Base-by-base conservation (phyloP, 1,284 basidiomycete genomes). In the Apiotrichum siamense region DNA sequence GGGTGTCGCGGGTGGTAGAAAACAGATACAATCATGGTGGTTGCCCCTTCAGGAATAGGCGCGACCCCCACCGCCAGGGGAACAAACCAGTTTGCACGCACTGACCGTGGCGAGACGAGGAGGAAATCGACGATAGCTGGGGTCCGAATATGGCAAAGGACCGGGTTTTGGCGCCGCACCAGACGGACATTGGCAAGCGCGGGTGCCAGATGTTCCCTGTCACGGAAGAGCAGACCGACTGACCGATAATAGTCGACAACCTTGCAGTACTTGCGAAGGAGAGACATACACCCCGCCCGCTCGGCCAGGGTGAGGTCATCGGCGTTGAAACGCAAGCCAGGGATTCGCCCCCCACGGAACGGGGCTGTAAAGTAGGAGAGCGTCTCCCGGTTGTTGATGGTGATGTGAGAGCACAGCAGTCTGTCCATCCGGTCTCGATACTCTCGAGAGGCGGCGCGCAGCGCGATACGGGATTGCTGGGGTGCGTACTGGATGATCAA, bases 161-260 rank as follows among this genome's bases (percentile, higher is more conserved):
- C 41, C 41, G 41, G 41, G 23, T 43, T 27, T 26, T 43, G 41
- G 7, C 41, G 27, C 4, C 41, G 27, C 10, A 43, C 41, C 3
- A 43, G 41, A n/a, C 20, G 18, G 6, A 43, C 41, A 29, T 43
- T 43, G 27, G 41, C 41, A 7, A 43, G 41, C n/a, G 41, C 41
- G 15, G 41, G 41, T n/a, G 27, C 41, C 15, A 43, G 29, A 7
- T 31, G 11, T 11, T 43, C 41, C 24, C 41, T n/a, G 41, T 43
- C 41, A 18, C 25, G 26, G 24, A 21, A 43, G 9, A 43, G 18
- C 41, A 43, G 17, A 1, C 41, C 41, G 11, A 43, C 27, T 3
- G 41, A 43, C 27, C 41, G 41, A 13, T 43, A 43, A 20, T 43
- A 43, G 29, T 43, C 41, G 18, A 43, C 41, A 4, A 43, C 41